Evolutionary conservation across 208 protist genomes (phyloP).

Genomic region (Trypanosoma mega): DNA sequence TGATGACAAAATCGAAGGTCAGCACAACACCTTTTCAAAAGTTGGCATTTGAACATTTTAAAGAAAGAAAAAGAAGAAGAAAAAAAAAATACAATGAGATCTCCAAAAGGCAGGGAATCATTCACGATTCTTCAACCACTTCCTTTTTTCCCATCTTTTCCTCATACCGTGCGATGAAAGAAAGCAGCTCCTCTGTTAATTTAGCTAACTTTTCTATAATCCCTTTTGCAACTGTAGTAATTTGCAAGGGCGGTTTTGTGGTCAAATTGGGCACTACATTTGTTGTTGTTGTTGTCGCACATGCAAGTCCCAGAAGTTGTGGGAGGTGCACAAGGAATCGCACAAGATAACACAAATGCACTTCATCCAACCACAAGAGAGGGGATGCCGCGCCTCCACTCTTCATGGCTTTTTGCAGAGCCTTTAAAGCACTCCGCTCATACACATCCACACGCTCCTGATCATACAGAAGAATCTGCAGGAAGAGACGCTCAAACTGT

Average conservation of each 20-base stretch:
- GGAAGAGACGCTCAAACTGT: slow-evolving; percentile 57
- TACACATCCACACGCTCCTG: slow-evolving; percentile 61
- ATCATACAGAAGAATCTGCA: slow-evolving; percentile 66
- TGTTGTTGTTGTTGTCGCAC: slow-evolving; percentile 28
- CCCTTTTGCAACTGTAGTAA: slow-evolving; percentile 47
- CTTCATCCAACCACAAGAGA: slow-evolving; percentile 25
- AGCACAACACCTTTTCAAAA: too few relatives aligned
- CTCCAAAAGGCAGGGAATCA: background rate
- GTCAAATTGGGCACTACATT: background rate
- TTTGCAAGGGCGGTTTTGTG: slow-evolving; percentile 28
- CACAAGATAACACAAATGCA: slow-evolving; percentile 75
- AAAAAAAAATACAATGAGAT: background rate
- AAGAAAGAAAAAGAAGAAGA: slow-evolving; percentile 6
- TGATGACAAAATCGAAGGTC: too few relatives aligned
- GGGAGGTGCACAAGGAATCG: slow-evolving; percentile 84
- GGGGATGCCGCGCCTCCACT: background rate
- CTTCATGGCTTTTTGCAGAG: background rate
- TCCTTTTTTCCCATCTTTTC: slow-evolving; percentile 19
- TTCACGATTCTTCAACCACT: slow-evolving; percentile 1
- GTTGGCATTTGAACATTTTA: too few relatives aligned
- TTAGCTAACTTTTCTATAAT: slow-evolving; percentile 60
- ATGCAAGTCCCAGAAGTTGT: slow-evolving; percentile 71
- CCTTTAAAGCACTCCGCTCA: slow-evolving; percentile 40
- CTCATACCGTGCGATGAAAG: slow-evolving; percentile 57
- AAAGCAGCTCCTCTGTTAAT: slow-evolving; percentile 69